phyloP scores from a whole-genome alignment of 2,329 filamentous ascomycete species.

The Penicillium fuscoglaucum region DNA sequence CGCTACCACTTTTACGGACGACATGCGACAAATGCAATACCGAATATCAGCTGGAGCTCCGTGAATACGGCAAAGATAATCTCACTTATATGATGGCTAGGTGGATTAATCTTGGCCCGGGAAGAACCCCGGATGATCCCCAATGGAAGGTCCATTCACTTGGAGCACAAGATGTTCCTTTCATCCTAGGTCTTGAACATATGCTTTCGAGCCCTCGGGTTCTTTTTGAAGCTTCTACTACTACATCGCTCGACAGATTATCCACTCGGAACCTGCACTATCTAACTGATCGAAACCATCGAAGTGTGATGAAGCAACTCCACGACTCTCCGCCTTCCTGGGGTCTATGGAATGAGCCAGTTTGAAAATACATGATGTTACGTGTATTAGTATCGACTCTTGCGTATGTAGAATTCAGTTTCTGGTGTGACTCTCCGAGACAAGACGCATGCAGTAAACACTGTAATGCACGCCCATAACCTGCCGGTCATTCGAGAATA shows the following conservation, averaged over 20 bases:
- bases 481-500: background rate
- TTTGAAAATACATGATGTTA: background rate
- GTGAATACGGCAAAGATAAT: background rate
- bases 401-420: background rate
- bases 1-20: background rate
- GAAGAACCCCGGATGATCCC: constrained; percentile 1
- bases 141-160: background rate
- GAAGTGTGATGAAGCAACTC: background rate
- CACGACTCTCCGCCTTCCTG: background rate
- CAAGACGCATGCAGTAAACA: background rate
- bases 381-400: background rate
- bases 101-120: constrained; percentile 12
- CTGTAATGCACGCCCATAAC: background rate
- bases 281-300: background rate
- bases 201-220: background rate
- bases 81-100: constrained; percentile 3
- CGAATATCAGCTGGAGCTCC: constrained; percentile 4
- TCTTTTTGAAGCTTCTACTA: background rate
- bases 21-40: constrained; percentile 4
- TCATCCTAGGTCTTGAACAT: background rate
- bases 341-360: background rate
- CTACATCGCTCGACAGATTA: background rate
- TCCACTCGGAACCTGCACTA: background rate
- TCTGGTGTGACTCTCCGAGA: background rate
- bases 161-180: no score